Conservation (phyloP, 2,329 filamentous ascomycete species). For the Myriosclerotinia scirpicola region DNA sequence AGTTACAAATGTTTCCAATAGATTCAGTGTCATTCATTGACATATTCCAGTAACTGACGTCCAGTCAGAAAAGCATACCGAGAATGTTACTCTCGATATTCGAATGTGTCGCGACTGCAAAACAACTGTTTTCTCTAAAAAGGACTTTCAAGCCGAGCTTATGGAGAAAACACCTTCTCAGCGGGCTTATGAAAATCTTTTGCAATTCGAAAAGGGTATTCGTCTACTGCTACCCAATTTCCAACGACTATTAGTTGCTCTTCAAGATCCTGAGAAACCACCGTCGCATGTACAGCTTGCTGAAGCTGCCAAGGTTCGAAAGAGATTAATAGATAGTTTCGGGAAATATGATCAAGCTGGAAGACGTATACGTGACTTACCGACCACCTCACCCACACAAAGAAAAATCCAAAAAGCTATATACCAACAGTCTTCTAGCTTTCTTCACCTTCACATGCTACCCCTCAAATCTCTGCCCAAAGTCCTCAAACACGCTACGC, state of each 20-base stretch:
- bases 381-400: slow-evolving; percentile 63
- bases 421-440: slow-evolving; percentile 66
- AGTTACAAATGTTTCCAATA: slow-evolving; percentile 39
- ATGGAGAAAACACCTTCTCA: slow-evolving; percentile 59
- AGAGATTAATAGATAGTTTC: slow-evolving; percentile 69
- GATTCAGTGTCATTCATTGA: slow-evolving; percentile 29
- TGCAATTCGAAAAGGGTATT: slow-evolving; percentile 71
- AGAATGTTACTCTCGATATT: slow-evolving; percentile 69
- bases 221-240: slow-evolving; percentile 67
- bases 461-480: slow-evolving; percentile 63
- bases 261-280: slow-evolving; percentile 64
- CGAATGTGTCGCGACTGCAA: slow-evolving; percentile 92
- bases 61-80: slow-evolving; percentile 49
- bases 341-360: slow-evolving; percentile 69
- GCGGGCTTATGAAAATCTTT: slow-evolving; percentile 64
- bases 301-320: slow-evolving; percentile 70
- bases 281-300: slow-evolving; percentile 53
- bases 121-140: slow-evolving; percentile 64
- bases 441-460: slow-evolving; percentile 74
- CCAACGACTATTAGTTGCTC: slow-evolving; percentile 60
- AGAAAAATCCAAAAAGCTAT: slow-evolving; percentile 65
- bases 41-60: slow-evolving; percentile 42
- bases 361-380: slow-evolving; percentile 65
- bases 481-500: slow-evolving; percentile 61
- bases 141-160: slow-evolving; percentile 63